Conservation (phyloP, 306 rosid genomes). For the Senna siamea region DNA sequence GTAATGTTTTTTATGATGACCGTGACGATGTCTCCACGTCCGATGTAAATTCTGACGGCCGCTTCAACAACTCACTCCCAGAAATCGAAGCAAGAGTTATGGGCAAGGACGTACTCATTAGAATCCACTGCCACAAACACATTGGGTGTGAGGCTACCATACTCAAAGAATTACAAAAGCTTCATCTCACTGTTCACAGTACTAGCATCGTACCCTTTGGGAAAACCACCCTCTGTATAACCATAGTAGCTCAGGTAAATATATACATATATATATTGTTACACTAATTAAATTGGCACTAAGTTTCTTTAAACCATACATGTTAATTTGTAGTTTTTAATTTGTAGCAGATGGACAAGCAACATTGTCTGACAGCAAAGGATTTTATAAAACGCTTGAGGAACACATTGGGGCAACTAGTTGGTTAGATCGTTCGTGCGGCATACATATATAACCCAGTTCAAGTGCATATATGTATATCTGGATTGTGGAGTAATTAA, state of each 20-base stretch:
- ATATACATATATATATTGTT: too few relatives aligned
- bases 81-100: conserved; percentile 76
- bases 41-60: conserved; percentile 37
- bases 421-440: conserved; percentile 6
- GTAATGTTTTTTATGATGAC: conserved; percentile 40
- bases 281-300: too few relatives aligned
- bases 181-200: conserved; percentile 53
- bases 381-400: conserved; percentile 60
- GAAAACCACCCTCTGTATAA: conserved; percentile 57
- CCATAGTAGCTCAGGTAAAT: conserved; percentile 51
- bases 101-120: conserved; percentile 62
- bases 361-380: conserved; percentile 52
- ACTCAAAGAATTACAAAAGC: conserved; percentile 56
- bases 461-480: not conserved
- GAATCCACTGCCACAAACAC: conserved; percentile 63
- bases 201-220: conserved; percentile 74
- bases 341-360: conserved; percentile 65
- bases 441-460: too few relatives aligned
- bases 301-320: too few relatives aligned
- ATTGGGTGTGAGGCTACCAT: conserved; percentile 47
- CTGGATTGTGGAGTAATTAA: too few relatives aligned
- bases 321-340: not conserved
- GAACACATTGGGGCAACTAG: conserved; percentile 44
- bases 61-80: conserved; percentile 48
- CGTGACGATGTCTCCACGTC: too few relatives aligned